phyloP scores from a whole-genome alignment of 441 rosid species.

The Flueggea neowawraea region DNA sequence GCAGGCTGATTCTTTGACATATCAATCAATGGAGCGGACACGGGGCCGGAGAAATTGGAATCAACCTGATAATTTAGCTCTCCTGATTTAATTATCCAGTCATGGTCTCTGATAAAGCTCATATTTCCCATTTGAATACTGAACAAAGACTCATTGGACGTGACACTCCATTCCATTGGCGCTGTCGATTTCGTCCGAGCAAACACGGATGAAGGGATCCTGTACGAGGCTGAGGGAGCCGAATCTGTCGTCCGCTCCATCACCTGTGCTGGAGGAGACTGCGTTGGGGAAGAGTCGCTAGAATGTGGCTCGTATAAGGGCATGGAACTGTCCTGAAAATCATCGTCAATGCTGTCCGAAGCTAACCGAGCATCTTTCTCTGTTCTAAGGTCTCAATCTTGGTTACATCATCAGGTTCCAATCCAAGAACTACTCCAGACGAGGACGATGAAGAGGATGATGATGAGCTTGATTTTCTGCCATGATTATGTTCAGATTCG shows the following conservation, averaged over 20 bases:
- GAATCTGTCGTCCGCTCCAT: constrained; percentile 41
- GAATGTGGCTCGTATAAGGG: not conserved
- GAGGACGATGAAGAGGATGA: constrained; percentile 27
- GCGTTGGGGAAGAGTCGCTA: constrained; percentile 11
- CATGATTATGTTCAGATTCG: constrained; percentile 5
- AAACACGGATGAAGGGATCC: constrained; percentile 71
- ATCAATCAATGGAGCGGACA: constrained; percentile 25
- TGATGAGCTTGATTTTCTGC: constrained; percentile 8
- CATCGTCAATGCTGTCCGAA: not conserved
- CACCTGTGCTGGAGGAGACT: constrained; percentile 43
- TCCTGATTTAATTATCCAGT: constrained; percentile 23
- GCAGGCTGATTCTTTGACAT: constrained; percentile 25
- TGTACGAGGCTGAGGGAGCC: constrained; percentile 16
- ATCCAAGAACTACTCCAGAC: constrained; percentile 17
- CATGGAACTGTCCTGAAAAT: constrained; percentile 10
- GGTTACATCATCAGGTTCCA: too few relatives aligned
- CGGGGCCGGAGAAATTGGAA: not conserved
- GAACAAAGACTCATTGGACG: constrained; percentile 85
- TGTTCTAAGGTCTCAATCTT: too few relatives aligned
- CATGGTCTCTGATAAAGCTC: constrained; percentile 53
- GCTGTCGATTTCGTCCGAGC: constrained; percentile 34
- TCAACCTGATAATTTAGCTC: constrained; percentile 29
- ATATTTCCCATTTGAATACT: constrained; percentile 60
- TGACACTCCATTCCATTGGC: constrained; percentile 65
- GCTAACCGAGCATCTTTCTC: not conserved